Conservation (phyloP, 805 yeast species). For the Sugiyamaella chiloensis region DNA sequence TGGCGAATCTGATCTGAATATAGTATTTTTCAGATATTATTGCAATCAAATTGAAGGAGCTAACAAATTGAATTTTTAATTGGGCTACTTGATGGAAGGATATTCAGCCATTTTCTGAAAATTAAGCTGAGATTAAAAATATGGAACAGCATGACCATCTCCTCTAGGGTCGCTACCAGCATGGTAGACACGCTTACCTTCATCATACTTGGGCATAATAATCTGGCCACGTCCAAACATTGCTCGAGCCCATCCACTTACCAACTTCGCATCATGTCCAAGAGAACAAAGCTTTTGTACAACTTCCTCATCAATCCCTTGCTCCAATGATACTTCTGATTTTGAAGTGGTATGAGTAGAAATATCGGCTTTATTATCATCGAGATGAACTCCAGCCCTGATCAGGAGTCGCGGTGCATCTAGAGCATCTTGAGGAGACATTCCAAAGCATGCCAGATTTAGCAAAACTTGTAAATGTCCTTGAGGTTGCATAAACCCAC, state of each 20-base stretch:
- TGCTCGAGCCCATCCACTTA: slow-evolving; percentile 38
- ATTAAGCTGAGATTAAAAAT: too few relatives aligned
- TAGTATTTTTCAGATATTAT: too few relatives aligned
- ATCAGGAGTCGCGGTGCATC: slow-evolving; percentile 72
- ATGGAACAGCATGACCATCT: slow-evolving; percentile 70
- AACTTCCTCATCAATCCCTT: slow-evolving; percentile 49
- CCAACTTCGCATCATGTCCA: slow-evolving; percentile 54
- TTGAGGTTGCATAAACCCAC: slow-evolving; percentile 82
- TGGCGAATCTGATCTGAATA: too few relatives aligned
- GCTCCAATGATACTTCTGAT: slow-evolving; percentile 60
- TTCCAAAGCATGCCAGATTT: slow-evolving; percentile 57
- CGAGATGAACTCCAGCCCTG: slow-evolving; percentile 50
- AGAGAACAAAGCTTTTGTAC: slow-evolving; percentile 43
- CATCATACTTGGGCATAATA: slow-evolving; percentile 43
- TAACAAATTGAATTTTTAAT: background rate
- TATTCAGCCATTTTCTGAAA: too few relatives aligned
- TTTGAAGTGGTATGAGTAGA: slow-evolving; percentile 55
- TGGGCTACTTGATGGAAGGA: too few relatives aligned
- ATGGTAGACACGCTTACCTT: slow-evolving; percentile 46
- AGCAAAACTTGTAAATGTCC: slow-evolving; percentile 75
- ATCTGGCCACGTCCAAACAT: slow-evolving; percentile 58
- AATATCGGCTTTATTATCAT: slow-evolving; percentile 53
- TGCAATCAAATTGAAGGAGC: background rate
- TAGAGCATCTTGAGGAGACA: slow-evolving; percentile 67
- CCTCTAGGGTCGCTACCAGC: slow-evolving; percentile 78